Evolutionary conservation across 2,329 filamentous ascomycete genomes (phyloP), one percentile per base, ranked within the genome.

Genomic region (Calonectria crousiana): DNA sequence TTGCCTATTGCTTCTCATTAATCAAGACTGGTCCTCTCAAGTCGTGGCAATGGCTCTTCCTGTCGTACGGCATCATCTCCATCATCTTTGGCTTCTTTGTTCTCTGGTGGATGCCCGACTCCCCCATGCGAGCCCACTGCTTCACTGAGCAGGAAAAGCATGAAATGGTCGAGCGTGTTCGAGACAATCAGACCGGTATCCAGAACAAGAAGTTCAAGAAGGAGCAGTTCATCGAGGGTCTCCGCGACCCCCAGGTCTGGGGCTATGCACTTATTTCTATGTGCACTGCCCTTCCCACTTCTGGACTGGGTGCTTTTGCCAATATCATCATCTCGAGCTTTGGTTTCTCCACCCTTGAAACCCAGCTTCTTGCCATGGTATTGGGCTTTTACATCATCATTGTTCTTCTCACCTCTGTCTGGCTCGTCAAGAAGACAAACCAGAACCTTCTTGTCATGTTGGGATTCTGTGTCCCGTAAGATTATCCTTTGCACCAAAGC

Each of bases 291-390:
- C 86, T 95, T 2, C 94, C 93, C 0, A 95, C 93, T 0, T 92
- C 90, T 26, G 93, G 94, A 0, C 89, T 95, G 0, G 93, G 94
- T 9, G 92, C 91, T 0, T 95, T 95, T 81, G 91, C 93, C 69
- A 93, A 93, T 76, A 93, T 95, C 78, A 93, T 96, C 78, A 94
- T 95, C 83, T 90, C 88, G 70, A 87, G 88, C n/a, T 92, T 95
- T 73, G 85, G 92, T 0, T 96, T 95, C 79, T 88, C 85, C 0
- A 85, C 87, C 0, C 86, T 95, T 9, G 85, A 95, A 83, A 95
- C 93, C 0, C 93, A 95, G 84, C 86, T 96, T 1, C 85, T 96
- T 30, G 90, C 93, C 49, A 95, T 95, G 92, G 93, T 95, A 0
- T 86, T 95, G 0, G 94, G 94, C 6, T 91, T 90, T 49, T 94